Conservation (phyloP, 768 basidiomycete species). For the Leccinum uliginosum region DNA sequence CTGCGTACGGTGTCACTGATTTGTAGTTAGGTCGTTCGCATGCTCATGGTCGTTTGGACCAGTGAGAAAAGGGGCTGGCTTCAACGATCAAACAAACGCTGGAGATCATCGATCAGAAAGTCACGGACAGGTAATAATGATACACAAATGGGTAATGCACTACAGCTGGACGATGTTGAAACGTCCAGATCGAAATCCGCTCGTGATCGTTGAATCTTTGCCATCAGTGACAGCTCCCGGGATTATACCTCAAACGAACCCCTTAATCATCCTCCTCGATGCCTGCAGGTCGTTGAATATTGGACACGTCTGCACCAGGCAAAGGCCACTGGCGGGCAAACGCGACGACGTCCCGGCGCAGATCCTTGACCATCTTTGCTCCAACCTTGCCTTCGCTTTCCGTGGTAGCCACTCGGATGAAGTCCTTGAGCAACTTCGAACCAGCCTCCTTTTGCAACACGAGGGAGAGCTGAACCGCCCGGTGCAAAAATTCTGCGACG, state of each 20-base stretch:
- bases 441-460: slow-evolving; percentile 93
- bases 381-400: slow-evolving; percentile 70
- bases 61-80: background rate
- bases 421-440: slow-evolving; percentile 93
- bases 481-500: slow-evolving; percentile 90
- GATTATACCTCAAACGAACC: background rate
- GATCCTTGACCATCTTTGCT: slow-evolving; percentile 60
- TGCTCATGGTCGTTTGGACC: background rate
- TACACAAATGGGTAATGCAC: background rate
- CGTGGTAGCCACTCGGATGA: slow-evolving; percentile 73
- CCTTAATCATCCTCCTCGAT: slow-evolving; percentile 48
- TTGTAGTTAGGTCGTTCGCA: background rate
- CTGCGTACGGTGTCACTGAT: too few species aligned
- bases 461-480: slow-evolving; percentile 87
- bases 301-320: slow-evolving; percentile 69
- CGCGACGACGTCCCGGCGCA: slow-evolving; percentile 72
- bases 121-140: background rate
- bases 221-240: slow-evolving; percentile 1
- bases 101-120: background rate
- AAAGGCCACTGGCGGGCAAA: slow-evolving; percentile 91
- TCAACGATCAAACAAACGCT: background rate
- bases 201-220: slow-evolving; percentile 55
- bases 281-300: slow-evolving; percentile 55
- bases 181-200: slow-evolving; percentile 26
- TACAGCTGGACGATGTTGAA: slow-evolving; percentile 29